A percentile compares a stretch with the other conserved stretches of the same genome.
These are phyloP conservation scores for Lichenothelia convexa DNA, from an alignment of 495 filamentous ascomycete genomes.

Conservation along the genomic window DNA sequence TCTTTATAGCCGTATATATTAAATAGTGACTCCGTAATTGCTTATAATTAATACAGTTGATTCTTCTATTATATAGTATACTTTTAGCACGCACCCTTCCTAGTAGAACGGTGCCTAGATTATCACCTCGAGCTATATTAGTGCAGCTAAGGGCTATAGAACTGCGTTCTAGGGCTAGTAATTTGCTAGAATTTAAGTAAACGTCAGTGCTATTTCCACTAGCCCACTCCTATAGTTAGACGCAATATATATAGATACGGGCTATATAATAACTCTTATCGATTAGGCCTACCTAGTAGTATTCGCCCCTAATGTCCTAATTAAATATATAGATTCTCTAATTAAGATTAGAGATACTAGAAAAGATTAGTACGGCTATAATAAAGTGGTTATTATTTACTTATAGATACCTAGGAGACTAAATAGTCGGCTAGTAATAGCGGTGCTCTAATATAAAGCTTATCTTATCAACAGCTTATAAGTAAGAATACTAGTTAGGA, in stretches of 20 bases:
- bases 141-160: too few species aligned
- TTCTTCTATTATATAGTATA: too few species aligned
- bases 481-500: slow-evolving; percentile 1
- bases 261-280: background rate
- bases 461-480: slow-evolving; percentile 2
- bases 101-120: too few species aligned
- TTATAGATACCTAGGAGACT: background rate
- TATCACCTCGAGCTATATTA: too few species aligned
- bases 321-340: background rate
- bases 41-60: too few species aligned
- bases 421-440: background rate
- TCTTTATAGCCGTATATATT: too few species aligned
- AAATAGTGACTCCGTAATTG: too few species aligned
- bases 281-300: background rate
- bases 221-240: too few species aligned
- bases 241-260: background rate
- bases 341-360: background rate
- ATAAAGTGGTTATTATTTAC: background rate
- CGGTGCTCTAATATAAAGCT: background rate
- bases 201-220: too few species aligned
- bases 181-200: too few species aligned
- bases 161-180: too few species aligned
- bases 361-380: background rate
- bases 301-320: background rate
- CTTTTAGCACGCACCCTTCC: too few species aligned